These are phyloP conservation scores for Vaccinium corymbosum DNA, from an alignment of 148 eudicot species.

Conservation along the genomic window DNA sequence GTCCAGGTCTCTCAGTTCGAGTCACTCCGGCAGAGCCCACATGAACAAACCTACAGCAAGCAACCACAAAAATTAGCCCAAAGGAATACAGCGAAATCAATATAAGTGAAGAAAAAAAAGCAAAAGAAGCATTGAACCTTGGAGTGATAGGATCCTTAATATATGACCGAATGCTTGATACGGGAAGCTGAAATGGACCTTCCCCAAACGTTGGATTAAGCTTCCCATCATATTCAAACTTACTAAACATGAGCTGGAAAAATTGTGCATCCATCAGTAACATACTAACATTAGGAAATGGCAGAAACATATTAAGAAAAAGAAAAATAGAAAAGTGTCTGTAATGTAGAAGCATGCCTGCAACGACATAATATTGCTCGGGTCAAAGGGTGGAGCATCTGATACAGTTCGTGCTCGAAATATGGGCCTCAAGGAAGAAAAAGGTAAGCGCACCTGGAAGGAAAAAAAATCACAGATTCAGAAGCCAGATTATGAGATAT, in stretches of 20 bases:
- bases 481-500: neutral
- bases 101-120: neutral
- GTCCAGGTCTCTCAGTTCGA: constrained; percentile 90
- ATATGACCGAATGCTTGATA: constrained; percentile 76
- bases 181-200: constrained; percentile 92
- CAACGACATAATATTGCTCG: constrained; percentile 62
- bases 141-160: constrained; percentile 77
- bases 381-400: constrained; percentile 80
- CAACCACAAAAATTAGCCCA: constrained; percentile 6
- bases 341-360: constrained; percentile 47
- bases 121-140: constrained; percentile 40
- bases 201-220: constrained; percentile 86
- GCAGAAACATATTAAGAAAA: neutral
- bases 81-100: neutral
- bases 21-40: constrained; percentile 99
- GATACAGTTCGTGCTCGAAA: constrained; percentile 79
- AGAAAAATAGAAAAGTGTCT: neutral
- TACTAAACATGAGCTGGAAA: constrained; percentile 95
- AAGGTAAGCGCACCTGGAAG: constrained; percentile 66
- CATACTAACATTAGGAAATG: neutral
- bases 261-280: neutral
- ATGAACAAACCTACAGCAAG: constrained; percentile 64
- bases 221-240: constrained; percentile 92
- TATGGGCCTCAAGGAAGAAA: constrained; percentile 73
- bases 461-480: neutral